Evolutionary conservation across 164 flowering plant genomes (phyloP).

Genomic region (Nelumbo lutea): DNA sequence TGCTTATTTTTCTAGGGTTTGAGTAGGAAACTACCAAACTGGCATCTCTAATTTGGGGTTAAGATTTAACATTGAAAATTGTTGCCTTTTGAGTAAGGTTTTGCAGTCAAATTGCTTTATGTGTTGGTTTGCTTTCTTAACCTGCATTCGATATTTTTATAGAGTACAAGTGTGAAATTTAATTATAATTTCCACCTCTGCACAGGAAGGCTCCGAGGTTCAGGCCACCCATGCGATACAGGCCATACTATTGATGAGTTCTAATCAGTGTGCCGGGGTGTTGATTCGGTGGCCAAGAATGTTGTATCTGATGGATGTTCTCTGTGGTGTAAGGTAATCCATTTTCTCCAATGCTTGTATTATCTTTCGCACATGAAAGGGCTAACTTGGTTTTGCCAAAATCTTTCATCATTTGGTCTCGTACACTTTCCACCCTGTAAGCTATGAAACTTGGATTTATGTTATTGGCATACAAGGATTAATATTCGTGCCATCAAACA

Average conservation of each 20-base stretch:
- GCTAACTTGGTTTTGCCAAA: conserved; percentile 2
- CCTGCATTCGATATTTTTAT: not conserved
- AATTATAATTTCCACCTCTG: not conserved
- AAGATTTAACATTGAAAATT: no score
- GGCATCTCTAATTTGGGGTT: not conserved
- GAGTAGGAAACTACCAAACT: no score
- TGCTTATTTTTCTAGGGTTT: no score
- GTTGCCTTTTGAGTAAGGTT: no score
- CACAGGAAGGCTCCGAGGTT: conserved; percentile 64
- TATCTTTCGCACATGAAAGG: conserved; percentile 8
- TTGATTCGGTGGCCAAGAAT: not conserved
- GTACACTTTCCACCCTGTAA: no score
- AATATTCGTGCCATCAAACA: no score
- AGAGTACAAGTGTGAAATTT: not conserved
- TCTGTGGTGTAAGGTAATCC: conserved; percentile 1
- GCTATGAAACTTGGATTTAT: no score
- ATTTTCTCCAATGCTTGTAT: conserved; percentile 3
- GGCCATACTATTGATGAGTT: conserved; percentile 46
- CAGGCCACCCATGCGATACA: conserved; percentile 66
- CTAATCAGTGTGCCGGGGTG: conserved; percentile 3
- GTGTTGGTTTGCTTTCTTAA: no score
- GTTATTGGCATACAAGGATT: no score
- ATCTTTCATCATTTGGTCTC: not conserved
- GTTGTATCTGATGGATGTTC: not conserved
- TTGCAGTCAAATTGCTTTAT: no score